These are phyloP conservation scores for Colletotrichum filicis DNA, from an alignment of 2,329 filamentous ascomycete genomes.

Conservation along the genomic window DNA sequence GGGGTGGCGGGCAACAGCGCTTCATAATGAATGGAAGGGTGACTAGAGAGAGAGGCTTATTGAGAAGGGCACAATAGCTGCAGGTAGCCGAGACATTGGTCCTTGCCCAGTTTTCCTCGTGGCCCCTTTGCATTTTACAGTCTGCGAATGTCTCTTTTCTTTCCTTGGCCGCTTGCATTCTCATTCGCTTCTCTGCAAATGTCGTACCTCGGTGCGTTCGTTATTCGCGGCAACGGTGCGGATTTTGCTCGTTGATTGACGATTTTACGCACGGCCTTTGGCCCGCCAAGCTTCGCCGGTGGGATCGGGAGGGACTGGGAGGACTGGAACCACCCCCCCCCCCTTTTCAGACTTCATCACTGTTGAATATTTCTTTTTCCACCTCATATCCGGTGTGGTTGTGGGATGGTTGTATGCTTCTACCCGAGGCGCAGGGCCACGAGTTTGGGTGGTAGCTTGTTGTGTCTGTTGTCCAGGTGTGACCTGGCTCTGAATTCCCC, in stretches of 20 bases:
- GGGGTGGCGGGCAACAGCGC: neutral
- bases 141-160: too few relatives aligned
- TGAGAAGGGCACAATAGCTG: constrained; percentile 12
- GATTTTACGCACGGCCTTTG: constrained; percentile 9
- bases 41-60: neutral
- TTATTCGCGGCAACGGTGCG: neutral
- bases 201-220: neutral
- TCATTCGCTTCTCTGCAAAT: neutral
- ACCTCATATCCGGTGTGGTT: constrained; percentile 8
- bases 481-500: neutral
- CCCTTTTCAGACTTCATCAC: neutral
- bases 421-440: constrained; percentile 22
- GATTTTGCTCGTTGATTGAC: neutral
- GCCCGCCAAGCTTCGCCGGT: constrained; percentile 9
- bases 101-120: constrained; percentile 5
- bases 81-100: constrained; percentile 32
- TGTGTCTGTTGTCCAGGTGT: neutral
- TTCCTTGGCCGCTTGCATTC: neutral
- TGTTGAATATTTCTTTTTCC: neutral
- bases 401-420: constrained; percentile 9
- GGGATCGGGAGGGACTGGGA: neutral
- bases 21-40: neutral
- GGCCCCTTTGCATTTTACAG: neutral
- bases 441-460: constrained; percentile 7
- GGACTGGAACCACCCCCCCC: neutral